These are phyloP conservation scores for Pterulicium gracile DNA, from an alignment of 1,284 basidiomycete species.

Conservation along the genomic window DNA sequence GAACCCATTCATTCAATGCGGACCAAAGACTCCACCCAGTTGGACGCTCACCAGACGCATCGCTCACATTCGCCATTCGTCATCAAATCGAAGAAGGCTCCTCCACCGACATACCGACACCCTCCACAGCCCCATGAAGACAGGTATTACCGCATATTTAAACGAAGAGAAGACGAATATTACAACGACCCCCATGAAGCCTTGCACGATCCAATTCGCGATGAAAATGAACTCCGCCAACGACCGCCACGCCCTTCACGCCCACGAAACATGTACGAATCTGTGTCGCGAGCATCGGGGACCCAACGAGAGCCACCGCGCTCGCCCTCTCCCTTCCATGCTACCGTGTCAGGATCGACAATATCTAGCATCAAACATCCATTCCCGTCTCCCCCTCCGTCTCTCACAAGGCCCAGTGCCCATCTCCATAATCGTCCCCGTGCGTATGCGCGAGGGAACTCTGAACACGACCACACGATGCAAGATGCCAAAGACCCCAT, in stretches of 20 bases:
- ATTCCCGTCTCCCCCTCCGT: slow-evolving; percentile 11
- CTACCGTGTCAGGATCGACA: slow-evolving; percentile 25
- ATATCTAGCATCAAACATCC: slow-evolving; percentile 27
- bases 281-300: slow-evolving; percentile 8
- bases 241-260: not conserved
- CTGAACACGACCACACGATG: slow-evolving; percentile 17
- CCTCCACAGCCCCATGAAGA: not conserved
- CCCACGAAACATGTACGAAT: not conserved
- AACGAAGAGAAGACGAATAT: not conserved
- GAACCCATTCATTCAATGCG: not conserved
- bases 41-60: not conserved
- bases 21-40: not conserved
- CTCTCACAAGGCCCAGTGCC: too few species aligned
- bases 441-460: not conserved
- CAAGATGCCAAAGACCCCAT: slow-evolving; percentile 23
- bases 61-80: not conserved
- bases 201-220: too few species aligned
- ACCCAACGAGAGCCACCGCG: slow-evolving; percentile 4
- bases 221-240: too few species aligned
- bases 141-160: not conserved
- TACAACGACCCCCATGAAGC: too few species aligned
- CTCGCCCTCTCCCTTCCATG: slow-evolving; percentile 17
- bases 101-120: not conserved
- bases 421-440: not conserved
- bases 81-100: not conserved